A percentile compares a stretch with the other conserved stretches of the same genome.
Conservation (phyloP, 768 basidiomycete species). For the Trametes cingulata region DNA sequence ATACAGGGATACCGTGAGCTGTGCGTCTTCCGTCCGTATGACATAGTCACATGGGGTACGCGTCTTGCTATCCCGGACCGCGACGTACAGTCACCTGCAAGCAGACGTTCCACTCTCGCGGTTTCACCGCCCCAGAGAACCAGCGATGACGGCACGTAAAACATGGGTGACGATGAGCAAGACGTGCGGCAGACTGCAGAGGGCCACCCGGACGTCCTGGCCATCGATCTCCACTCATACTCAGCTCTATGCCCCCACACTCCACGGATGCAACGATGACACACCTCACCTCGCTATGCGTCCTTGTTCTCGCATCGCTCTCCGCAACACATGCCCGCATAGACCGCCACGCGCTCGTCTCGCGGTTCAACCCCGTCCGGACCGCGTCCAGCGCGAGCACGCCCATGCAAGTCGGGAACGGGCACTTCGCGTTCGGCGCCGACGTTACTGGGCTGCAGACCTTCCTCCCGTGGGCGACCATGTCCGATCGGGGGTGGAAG, state of each 20-base stretch:
- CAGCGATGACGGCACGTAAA: not conserved
- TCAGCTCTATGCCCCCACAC: not conserved
- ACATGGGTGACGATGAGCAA: not conserved
- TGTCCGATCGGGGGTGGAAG: slow-evolving; percentile 65
- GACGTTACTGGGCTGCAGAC: slow-evolving; percentile 62
- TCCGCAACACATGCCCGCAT: not conserved
- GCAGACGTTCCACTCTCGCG: not conserved
- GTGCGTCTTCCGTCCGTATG: not conserved
- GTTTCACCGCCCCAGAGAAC: not conserved
- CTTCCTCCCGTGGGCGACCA: slow-evolving; percentile 52
- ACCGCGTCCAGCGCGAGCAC: slow-evolving; percentile 47
- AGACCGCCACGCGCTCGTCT: slow-evolving; percentile 44
- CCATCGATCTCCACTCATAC: not conserved
- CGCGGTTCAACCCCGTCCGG: slow-evolving; percentile 51
- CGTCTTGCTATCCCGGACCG: not conserved
- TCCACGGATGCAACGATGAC: not conserved
- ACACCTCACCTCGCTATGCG: not conserved
- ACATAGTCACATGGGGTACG: slow-evolving; percentile 4
- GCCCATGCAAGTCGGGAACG: slow-evolving; percentile 62
- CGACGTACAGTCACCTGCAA: not conserved
- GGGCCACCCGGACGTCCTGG: not conserved
- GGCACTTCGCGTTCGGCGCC: slow-evolving; percentile 61
- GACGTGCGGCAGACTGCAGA: not conserved
- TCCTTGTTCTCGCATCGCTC: not conserved
- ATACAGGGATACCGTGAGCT: no score